Evolutionary conservation across 805 yeast genomes (phyloP).

Genomic region (Wickerhamomyces ciferrii): DNA sequence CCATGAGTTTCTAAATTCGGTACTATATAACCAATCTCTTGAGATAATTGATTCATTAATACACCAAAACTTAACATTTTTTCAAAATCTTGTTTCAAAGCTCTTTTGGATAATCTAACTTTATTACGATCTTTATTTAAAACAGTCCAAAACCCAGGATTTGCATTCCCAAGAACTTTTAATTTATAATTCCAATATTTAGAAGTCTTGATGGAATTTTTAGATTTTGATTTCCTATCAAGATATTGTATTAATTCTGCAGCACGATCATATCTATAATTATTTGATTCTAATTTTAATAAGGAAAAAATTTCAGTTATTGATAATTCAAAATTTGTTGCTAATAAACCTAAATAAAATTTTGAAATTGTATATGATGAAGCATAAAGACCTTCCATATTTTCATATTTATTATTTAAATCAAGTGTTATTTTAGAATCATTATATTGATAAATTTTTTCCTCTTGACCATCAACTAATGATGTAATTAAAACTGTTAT

Average conservation of each 20-base stretch:
- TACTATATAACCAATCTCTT: neutral
- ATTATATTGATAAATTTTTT: neutral
- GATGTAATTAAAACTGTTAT: slow-evolving; percentile 1
- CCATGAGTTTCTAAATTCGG: neutral
- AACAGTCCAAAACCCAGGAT: neutral
- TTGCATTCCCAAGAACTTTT: neutral
- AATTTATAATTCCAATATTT: neutral
- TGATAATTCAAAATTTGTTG: neutral
- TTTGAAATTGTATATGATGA: neutral
- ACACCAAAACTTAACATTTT: neutral
- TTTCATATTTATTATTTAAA: neutral
- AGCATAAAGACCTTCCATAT: neutral
- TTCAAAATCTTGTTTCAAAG: neutral
- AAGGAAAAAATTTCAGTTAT: neutral
- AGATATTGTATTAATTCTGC: neutral
- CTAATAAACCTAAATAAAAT: neutral
- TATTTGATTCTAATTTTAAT: neutral
- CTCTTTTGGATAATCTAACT: neutral
- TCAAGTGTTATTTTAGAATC: neutral
- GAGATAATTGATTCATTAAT: neutral
- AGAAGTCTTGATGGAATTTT: neutral
- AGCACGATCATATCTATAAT: neutral
- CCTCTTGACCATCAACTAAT: slow-evolving; percentile 1
- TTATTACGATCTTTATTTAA: neutral
- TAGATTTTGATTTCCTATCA: neutral